Conservation (phyloP, 192 early-diverging fungal genomes). For the Coemansia sp. region DNA sequence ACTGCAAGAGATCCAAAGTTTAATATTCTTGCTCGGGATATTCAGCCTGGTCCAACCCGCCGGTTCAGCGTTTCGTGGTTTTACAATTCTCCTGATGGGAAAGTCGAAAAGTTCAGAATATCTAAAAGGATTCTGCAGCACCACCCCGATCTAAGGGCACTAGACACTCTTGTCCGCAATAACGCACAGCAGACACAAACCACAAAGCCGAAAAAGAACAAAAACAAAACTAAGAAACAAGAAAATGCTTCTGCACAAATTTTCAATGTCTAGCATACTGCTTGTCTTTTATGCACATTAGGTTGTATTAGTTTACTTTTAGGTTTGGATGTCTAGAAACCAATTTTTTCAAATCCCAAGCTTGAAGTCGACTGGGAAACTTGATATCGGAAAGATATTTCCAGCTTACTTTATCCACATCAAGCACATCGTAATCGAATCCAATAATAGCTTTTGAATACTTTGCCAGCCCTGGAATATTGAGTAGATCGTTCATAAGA, state of each 20-base stretch:
- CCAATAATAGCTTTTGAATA: not conserved
- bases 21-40: slow-evolving; percentile 31
- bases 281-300: too few species aligned
- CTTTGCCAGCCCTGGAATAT: not conserved
- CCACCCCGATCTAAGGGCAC: slow-evolving; percentile 39
- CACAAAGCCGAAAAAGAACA: not conserved
- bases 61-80: slow-evolving; percentile 39
- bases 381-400: not conserved
- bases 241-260: too few species aligned
- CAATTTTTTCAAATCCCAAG: not conserved
- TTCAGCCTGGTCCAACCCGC: slow-evolving; percentile 28
- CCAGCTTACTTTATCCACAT: not conserved
- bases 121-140: slow-evolving; percentile 39
- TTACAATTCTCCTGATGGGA: slow-evolving; percentile 7
- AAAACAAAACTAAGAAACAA: slow-evolving; percentile 4
- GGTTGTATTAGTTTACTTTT: not conserved
- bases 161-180: slow-evolving; percentile 35
- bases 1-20: slow-evolving; percentile 23
- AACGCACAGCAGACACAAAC: slow-evolving; percentile 14
- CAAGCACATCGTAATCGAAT: not conserved
- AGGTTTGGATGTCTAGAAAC: not conserved
- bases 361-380: not conserved
- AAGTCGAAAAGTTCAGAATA: slow-evolving; percentile 18
- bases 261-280: too few species aligned
- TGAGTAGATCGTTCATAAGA: not conserved